Evolutionary conservation across 805 yeast genomes (phyloP), one percentile per base, ranked within the genome.

Genomic region (Torulaspora microellipsoides): DNA sequence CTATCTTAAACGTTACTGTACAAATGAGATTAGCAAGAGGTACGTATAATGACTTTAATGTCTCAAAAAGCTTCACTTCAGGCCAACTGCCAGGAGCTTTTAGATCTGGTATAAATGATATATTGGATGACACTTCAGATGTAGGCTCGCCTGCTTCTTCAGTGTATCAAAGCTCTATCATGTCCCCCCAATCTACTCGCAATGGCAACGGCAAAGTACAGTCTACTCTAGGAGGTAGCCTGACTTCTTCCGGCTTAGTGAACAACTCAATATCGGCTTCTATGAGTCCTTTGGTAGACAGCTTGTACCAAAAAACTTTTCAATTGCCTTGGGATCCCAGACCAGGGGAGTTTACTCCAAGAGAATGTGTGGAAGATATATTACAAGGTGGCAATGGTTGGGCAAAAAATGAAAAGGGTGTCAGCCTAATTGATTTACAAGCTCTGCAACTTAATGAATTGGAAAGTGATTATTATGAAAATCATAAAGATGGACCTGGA

Each of bases 341-440:
- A 35, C 75, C 76, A 5, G 72, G 75, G 43, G 77, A 85, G 66
- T 69, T 71, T 60, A 69, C 81, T 10, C 91, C 96, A 0, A 73
- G 75, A 38, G 85, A 81, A 45, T 78, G 90, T 49, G 72, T 89
- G 9, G 79, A 80, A 27, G 95, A 87, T 61, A 83, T 90, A 2
- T 75, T 86, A 45, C 72, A 76, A 25, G 84, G 85, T 27, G 85
- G 86, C 1, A 76, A 77, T 40, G 93, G 88, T 2, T 81, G 82
- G 82, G 77, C 74, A 20, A 62, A 58, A 42, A 63, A 64, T 44
- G 69, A 64, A 38, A 62, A 61, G 27, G 67, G 67, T n/a, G 48
- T 60, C n/a, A 56, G 54, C 34, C 34, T 63, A 23, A 58, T 63
- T 17, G 67, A 63, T 46, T 44, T 62, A 14, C 64, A 62, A 31